Conservation (phyloP, 2,329 filamentous ascomycete species). For the Lasiodiplodia gonubiensis region DNA sequence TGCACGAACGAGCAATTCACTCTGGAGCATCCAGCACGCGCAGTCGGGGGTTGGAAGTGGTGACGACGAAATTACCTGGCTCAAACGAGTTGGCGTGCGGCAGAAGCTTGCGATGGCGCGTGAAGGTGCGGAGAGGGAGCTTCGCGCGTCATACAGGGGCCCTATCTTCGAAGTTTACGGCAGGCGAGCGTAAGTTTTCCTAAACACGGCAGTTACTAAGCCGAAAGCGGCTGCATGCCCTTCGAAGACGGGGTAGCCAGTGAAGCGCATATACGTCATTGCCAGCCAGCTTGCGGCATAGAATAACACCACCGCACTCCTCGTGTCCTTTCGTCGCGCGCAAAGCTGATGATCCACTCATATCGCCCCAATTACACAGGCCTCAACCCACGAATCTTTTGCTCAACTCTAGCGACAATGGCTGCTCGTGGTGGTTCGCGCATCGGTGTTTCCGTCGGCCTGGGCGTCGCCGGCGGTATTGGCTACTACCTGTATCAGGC, state of each 20-base stretch:
- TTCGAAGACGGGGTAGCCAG: neutral
- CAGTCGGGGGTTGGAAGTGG: conserved; percentile 1
- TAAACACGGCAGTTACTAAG: neutral
- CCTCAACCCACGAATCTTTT: neutral
- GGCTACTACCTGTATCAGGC: conserved; percentile 93
- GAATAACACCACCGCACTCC: neutral
- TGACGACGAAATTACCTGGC: conserved; percentile 18
- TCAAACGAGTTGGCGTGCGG: neutral
- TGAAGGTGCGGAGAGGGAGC: conserved; percentile 21
- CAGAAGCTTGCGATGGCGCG: conserved; percentile 4
- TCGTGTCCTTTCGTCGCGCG: neutral
- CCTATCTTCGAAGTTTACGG: neutral
- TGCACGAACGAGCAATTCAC: neutral
- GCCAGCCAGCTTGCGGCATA: neutral
- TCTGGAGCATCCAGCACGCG: neutral
- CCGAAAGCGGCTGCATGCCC: neutral
- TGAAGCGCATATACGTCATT: neutral
- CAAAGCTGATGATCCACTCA: neutral
- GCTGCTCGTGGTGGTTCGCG: conserved; percentile 18
- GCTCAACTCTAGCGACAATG: conserved; percentile 19
- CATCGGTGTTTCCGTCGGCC: conserved; percentile 8
- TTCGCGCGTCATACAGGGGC: conserved; percentile 5
- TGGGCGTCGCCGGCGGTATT: conserved; percentile 52
- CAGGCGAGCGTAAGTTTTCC: neutral
- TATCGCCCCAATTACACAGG: neutral